A percentile compares a stretch with the other conserved stretches of the same genome.
These are phyloP conservation scores for Annona cherimola DNA, from an alignment of 164 flowering plant genomes.

Conservation along the genomic window DNA sequence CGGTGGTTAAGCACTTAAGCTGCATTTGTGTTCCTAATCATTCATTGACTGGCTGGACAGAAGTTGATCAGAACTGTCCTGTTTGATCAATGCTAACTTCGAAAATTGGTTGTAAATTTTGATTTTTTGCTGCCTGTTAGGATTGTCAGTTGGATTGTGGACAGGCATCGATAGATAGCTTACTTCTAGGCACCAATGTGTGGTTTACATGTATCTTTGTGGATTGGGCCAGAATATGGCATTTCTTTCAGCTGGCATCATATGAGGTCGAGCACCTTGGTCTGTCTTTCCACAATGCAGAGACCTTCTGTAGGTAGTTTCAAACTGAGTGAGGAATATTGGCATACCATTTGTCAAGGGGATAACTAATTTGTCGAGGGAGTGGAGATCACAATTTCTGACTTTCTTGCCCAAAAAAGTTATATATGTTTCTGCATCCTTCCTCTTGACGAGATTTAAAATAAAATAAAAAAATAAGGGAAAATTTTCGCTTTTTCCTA, in stretches of 20 bases:
- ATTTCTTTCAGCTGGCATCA: background rate
- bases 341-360: slow-evolving; percentile 52
- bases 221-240: background rate
- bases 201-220: background rate
- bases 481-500: too few species aligned
- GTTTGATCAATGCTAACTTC: background rate
- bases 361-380: slow-evolving; percentile 39
- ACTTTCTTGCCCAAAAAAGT: background rate
- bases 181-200: background rate
- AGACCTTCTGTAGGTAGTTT: slow-evolving; percentile 38
- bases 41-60: background rate
- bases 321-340: slow-evolving; percentile 32
- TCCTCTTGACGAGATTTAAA: too few species aligned
- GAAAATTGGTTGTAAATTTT: background rate
- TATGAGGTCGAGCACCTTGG: background rate
- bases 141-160: background rate
- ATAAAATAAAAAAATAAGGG: too few species aligned
- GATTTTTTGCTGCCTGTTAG: background rate
- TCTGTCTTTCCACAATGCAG: slow-evolving; percentile 12
- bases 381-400: slow-evolving; percentile 16
- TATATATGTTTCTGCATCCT: too few species aligned
- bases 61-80: background rate
- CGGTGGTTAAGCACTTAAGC: background rate
- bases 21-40: background rate
- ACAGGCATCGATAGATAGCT: background rate